Evolutionary conservation across 208 protist species (phyloP).

Genomic region (Wallacemonas sp.): DNA sequence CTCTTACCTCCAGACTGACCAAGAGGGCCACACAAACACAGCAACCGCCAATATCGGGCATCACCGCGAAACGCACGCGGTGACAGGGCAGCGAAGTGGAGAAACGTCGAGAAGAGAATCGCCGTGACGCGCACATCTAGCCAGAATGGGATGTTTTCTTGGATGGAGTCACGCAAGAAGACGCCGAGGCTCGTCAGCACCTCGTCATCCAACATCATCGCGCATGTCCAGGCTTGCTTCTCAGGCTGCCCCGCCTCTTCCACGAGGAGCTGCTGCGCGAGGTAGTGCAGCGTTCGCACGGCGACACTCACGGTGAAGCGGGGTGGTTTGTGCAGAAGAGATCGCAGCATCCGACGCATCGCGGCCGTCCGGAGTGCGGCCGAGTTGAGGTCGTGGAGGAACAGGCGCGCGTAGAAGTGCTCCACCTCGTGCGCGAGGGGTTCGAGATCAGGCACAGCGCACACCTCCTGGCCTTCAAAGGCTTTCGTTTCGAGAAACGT

Average conservation of each 20-base stretch:
- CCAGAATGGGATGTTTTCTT: slow-evolving; percentile 86
- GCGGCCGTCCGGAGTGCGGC: slow-evolving; percentile 39
- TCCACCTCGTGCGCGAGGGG: slow-evolving; percentile 70
- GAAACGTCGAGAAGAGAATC: slow-evolving; percentile 60
- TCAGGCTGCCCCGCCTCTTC: slow-evolving; percentile 14
- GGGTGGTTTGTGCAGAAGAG: slow-evolving; percentile 32
- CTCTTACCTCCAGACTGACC: slow-evolving; percentile 57
- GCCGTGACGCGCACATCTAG: slow-evolving; percentile 77
- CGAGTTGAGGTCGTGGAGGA: slow-evolving; percentile 27
- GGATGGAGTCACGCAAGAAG: slow-evolving; percentile 60
- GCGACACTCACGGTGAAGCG: slow-evolving; percentile 64
- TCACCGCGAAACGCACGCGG: slow-evolving; percentile 20
- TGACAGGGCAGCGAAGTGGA: slow-evolving; percentile 60
- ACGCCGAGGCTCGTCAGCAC: slow-evolving; percentile 31
- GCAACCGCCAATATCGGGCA: slow-evolving; percentile 55
- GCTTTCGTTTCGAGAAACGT: slow-evolving; percentile 66
- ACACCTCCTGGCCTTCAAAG: slow-evolving; percentile 65
- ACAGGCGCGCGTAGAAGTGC: slow-evolving; percentile 66
- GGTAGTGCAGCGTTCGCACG: slow-evolving; percentile 48
- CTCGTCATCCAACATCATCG: slow-evolving; percentile 35
- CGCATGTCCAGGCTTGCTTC: slow-evolving; percentile 16
- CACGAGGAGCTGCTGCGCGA: slow-evolving; percentile 35
- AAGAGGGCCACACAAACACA: slow-evolving; percentile 78
- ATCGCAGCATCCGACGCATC: slow-evolving; percentile 35
- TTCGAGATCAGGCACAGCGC: slow-evolving; percentile 37